Evolutionary conservation across 441 rosid genomes (phyloP).

Genomic region (Corymbia citriodora): DNA sequence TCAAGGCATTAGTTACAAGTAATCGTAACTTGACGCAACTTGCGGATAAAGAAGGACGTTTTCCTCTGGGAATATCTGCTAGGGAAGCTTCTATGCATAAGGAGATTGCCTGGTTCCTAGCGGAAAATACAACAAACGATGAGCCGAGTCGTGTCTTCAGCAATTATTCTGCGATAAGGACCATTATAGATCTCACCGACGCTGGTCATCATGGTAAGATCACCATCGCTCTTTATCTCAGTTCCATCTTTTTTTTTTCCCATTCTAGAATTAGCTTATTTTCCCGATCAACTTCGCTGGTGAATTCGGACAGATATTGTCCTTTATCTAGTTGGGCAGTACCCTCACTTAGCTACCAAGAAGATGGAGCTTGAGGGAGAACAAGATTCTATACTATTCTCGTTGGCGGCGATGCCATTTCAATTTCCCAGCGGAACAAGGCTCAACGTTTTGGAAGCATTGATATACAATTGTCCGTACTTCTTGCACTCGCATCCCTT

Average conservation of each 20-base stretch:
- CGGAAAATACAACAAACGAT: accelerated
- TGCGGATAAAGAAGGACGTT: accelerated
- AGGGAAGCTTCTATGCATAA: not conserved
- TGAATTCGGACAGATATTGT: not conserved
- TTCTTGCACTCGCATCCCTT: not conserved
- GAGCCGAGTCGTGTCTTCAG: not conserved
- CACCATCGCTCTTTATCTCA: not conserved
- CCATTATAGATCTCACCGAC: accelerated
- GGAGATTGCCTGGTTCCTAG: not conserved
- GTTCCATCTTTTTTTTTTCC: not conserved
- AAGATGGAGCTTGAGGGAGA: no score
- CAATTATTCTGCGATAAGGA: accelerated
- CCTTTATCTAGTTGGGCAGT: not conserved
- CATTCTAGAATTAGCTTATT: not conserved
- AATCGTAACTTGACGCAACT: not conserved
- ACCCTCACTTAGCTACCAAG: not conserved
- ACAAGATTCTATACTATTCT: no score
- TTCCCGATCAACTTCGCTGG: not conserved
- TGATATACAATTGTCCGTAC: not conserved
- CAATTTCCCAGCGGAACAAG: not conserved
- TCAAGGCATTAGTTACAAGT: not conserved
- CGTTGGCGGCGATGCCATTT: accelerated
- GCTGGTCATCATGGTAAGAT: not conserved
- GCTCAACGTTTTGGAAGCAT: not conserved
- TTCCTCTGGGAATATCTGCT: not conserved